Conservation (phyloP, 202 grass and related monocot genomes). For the Saccharum hybrid region DNA sequence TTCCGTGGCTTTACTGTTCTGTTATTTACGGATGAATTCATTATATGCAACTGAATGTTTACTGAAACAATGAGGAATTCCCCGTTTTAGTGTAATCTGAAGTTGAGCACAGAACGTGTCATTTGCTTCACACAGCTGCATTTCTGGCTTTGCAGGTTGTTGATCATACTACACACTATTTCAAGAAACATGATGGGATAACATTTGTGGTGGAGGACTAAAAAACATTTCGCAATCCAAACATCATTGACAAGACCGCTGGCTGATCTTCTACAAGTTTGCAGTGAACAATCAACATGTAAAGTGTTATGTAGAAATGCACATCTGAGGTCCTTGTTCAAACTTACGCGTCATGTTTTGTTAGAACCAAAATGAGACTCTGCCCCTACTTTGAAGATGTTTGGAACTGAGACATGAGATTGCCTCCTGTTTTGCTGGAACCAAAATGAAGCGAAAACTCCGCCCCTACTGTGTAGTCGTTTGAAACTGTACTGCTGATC, state of each 20-base stretch:
- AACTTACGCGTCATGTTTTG: not conserved
- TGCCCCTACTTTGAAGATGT: not conserved
- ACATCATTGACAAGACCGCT: not conserved
- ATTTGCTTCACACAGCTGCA: slow-evolving; percentile 11
- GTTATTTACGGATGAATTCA: not conserved
- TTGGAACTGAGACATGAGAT: not conserved
- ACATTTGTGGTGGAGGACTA: slow-evolving; percentile 72
- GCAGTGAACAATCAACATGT: slow-evolving; percentile 4
- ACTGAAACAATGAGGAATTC: not conserved
- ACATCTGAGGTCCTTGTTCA: not conserved
- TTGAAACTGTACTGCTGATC: not conserved
- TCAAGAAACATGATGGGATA: slow-evolving; percentile 58
- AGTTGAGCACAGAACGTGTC: not conserved
- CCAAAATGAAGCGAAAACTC: not conserved
- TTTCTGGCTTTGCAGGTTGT: slow-evolving; percentile 58
- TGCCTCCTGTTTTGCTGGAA: not conserved
- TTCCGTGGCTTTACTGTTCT: not conserved
- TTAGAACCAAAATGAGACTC: not conserved
- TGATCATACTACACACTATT: slow-evolving; percentile 79
- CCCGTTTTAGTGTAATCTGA: not conserved
- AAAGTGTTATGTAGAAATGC: slow-evolving; percentile 29
- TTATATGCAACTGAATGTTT: not conserved
- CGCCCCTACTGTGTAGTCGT: not conserved
- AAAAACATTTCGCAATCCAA: not conserved
- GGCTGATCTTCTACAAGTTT: not conserved